A percentile compares a stretch with the other conserved stretches of the same genome.
Evolutionary conservation across 768 basidiomycete species (phyloP).

Genomic region (Tremella mesenterica): DNA sequence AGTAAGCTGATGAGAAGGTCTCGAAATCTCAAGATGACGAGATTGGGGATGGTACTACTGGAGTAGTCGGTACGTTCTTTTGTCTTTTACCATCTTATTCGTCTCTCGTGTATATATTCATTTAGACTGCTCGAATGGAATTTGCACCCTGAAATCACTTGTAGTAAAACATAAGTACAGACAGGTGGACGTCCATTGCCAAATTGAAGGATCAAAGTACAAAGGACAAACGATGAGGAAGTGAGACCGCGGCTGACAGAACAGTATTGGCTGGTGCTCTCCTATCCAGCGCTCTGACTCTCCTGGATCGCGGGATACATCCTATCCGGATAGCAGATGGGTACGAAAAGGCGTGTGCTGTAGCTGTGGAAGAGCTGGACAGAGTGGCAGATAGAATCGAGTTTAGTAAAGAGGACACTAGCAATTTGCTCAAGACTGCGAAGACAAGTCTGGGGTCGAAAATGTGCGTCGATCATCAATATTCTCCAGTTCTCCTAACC

Average conservation of each 20-base stretch:
- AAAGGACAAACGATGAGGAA: background rate
- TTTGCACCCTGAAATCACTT: no score
- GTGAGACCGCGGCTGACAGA: background rate
- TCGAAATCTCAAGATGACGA: constrained; percentile 99
- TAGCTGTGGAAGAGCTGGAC: constrained; percentile 84
- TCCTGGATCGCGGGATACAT: constrained; percentile 99
- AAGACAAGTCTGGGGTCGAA: constrained; percentile 96
- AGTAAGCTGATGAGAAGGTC: constrained; percentile 61
- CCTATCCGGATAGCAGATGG: constrained; percentile 99
- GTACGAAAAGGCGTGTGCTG: constrained; percentile 84
- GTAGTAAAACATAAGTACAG: no score
- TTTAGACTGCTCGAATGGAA: no score
- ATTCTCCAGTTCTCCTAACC: no score
- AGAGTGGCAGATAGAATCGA: constrained; percentile 80
- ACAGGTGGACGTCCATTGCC: no score
- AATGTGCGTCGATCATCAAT: constrained; percentile 73
- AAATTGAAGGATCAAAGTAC: no score
- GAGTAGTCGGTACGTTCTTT: constrained; percentile 78
- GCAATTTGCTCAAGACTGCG: constrained; percentile 83
- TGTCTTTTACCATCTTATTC: background rate
- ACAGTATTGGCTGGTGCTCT: constrained; percentile 94
- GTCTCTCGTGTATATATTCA: no score
- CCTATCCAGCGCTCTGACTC: constrained; percentile 81
- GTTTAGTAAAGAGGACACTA: constrained; percentile 70
- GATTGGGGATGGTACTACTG: constrained; percentile 98